These are phyloP conservation scores for Gryganskiella cystojenkinii DNA, from an alignment of 192 early-diverging fungal species.

Conservation along the genomic window DNA sequence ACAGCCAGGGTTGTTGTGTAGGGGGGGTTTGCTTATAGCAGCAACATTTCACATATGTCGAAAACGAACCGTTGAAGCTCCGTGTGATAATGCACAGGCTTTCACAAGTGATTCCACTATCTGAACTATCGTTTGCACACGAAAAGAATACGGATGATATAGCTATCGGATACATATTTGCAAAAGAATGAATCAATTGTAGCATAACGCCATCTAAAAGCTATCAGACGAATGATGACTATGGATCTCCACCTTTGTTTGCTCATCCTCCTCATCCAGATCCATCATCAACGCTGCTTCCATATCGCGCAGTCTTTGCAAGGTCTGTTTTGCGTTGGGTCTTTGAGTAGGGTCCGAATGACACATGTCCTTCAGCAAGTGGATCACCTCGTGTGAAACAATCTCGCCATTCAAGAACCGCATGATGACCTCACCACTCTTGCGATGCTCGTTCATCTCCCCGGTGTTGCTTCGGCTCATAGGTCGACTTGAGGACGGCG, in stretches of 20 bases:
- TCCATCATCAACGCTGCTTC: conserved; percentile 1
- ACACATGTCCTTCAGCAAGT: conserved; percentile 46
- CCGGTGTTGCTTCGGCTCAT: not conserved
- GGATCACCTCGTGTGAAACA: conserved; percentile 22
- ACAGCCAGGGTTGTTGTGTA: too few species aligned
- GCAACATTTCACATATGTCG: too few species aligned
- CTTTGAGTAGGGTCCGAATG: conserved; percentile 24
- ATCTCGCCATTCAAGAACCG: conserved; percentile 50
- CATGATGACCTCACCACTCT: conserved; percentile 43
- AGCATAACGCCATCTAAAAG: too few species aligned
- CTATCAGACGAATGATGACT: too few species aligned
- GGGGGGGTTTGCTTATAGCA: too few species aligned
- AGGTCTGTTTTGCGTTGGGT: conserved; percentile 23
- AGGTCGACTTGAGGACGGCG: conserved; percentile 27
- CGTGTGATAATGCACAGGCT: too few species aligned
- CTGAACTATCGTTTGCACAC: too few species aligned
- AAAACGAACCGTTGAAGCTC: too few species aligned
- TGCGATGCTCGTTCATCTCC: conserved; percentile 34
- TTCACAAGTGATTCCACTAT: too few species aligned
- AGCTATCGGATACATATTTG: too few species aligned
- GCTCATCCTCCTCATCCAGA: not conserved
- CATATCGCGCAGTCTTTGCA: conserved; percentile 20
- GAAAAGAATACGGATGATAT: too few species aligned
- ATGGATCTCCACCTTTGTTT: not conserved
- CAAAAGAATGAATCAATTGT: too few species aligned